Percentiles rank a stretch among this genome's conserved stretches.
Evolutionary conservation across 257 asterid genomes (phyloP).

Genomic region (Cinchona pubescens): DNA sequence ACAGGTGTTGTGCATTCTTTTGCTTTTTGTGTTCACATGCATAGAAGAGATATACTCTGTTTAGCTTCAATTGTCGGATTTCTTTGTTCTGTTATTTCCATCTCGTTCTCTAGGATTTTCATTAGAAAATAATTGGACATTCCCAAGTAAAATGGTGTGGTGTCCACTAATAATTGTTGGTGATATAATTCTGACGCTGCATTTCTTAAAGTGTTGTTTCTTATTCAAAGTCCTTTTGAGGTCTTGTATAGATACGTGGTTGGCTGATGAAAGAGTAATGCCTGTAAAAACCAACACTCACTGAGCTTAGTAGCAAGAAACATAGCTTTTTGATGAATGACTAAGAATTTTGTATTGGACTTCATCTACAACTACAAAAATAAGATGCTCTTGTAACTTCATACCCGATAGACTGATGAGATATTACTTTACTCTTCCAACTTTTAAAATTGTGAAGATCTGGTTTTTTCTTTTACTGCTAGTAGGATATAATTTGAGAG

Average conservation of each 20-base stretch:
- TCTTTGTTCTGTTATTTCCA: background rate
- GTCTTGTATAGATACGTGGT: background rate
- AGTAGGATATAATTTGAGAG: background rate
- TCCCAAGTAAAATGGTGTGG: background rate
- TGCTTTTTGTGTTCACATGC: background rate
- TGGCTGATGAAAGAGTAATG: background rate
- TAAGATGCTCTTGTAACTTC: background rate
- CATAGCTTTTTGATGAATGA: background rate
- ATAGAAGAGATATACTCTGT: background rate
- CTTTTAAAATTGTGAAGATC: background rate
- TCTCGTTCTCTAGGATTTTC: background rate
- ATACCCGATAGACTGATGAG: background rate
- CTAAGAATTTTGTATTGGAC: background rate
- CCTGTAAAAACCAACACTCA: background rate
- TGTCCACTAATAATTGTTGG: no score
- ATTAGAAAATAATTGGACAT: background rate
- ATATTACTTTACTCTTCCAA: background rate
- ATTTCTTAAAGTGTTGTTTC: background rate
- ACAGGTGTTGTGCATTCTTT: background rate
- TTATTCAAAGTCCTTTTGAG: background rate
- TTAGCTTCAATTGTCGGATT: conserved; percentile 2
- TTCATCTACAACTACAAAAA: background rate
- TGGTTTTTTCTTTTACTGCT: background rate
- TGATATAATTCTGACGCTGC: background rate
- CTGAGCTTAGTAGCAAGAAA: background rate